Base-by-base conservation (phyloP, 2,329 filamentous ascomycete genomes). In the Rhynchosporium agropyri region DNA sequence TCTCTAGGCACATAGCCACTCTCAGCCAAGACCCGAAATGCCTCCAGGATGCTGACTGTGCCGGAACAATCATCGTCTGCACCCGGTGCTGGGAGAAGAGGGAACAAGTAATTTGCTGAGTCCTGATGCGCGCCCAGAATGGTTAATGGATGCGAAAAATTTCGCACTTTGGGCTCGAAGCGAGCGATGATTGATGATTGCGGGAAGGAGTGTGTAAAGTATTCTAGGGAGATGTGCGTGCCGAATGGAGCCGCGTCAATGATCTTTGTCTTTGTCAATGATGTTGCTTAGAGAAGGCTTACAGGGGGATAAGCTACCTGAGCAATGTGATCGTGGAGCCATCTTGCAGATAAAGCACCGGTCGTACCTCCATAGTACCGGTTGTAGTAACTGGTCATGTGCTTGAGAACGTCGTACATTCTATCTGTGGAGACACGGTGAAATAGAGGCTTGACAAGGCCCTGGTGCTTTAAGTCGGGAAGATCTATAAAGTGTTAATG, bases 11-110 rank as follows among this genome's bases (percentile, higher is more conserved):
- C 65, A 57, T 67, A 77, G 0, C 75, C 75, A 31, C 68, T 80
- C 58, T 82, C 76, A 12, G 84, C 83, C 67, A 91, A 79, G 59
- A 89, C 85, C 36, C 88, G 82, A 65, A 92, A 80, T 1, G 88
- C 86, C 74, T 92, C 89, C 9, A 91, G 81, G 64, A 91, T 91
- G 8, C 87, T 91, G 43, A 91, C 87, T 0, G 88, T 89, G 50
- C 87, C 87, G 64, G 85, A 88, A 55, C 88, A 86, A 71, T 91
- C 89, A 66, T 92, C 89, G 68, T 91, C 89, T 13, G 89, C 89
- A 50, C 89, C 89, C 0, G 89, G 89, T 0, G 89, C 89, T 26
- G 85, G 84, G 15, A 91, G 80, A 48, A 90, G 77, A 0, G 88
- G 89, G 49, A 90, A 79, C 71, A 73, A 20, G 49, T 60, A 60